Base-by-base conservation (phyloP, 2,329 filamentous ascomycete species). In the Phyllosticta citriasiana region DNA sequence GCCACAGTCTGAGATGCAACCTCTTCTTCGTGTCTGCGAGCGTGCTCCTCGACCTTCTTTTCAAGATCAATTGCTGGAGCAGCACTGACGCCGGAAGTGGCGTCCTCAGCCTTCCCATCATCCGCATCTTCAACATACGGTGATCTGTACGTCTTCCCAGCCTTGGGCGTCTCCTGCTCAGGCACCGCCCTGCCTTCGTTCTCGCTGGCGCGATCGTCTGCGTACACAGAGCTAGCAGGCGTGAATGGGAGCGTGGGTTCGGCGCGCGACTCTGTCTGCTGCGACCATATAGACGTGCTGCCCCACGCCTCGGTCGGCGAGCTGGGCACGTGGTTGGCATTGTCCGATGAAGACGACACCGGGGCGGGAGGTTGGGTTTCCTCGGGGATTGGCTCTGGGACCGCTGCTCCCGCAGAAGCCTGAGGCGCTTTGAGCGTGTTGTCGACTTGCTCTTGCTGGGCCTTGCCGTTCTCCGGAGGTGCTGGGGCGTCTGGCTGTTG, bases 241-340 rank as follows among this genome's bases (percentile, higher is more conserved):
- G 58, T 60, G 4, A n/a, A 47, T 5, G 14, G 14, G 6, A n/a
- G 40, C 7, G 14, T 6, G n/a, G 40, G 40, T n/a, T 47, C 40
- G 25, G 53, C 26, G 22, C 57, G 35, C 3, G 58, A 60, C 10
- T 25, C 53, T 4, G 53, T 50, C 6, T 56, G 58, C 35, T 60
- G 53, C 10, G 58, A 60, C 58, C 58, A 60, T 40, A 60, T 60
- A 25, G 58, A 60, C 8, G 25, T 47, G 5, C 53, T 30, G 3
- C 58, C 58, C 58, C 58, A 56, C 3, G 53, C 30, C 5, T 60
- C 58, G 1, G 58, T 60, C 8, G 58, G 58, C n/a, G 58, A 60
- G n/a, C 53, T 35, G 53, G 55, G 26, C n/a, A 56, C 7, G 25
- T 60, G 58, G 7, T 59, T 53, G 26, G 30, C 16, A 54, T 35